Evolutionary conservation across 2,329 filamentous ascomycete species (phyloP), one percentile per base, ranked within the genome.

Genomic region (Sclerotinia trifoliorum): DNA sequence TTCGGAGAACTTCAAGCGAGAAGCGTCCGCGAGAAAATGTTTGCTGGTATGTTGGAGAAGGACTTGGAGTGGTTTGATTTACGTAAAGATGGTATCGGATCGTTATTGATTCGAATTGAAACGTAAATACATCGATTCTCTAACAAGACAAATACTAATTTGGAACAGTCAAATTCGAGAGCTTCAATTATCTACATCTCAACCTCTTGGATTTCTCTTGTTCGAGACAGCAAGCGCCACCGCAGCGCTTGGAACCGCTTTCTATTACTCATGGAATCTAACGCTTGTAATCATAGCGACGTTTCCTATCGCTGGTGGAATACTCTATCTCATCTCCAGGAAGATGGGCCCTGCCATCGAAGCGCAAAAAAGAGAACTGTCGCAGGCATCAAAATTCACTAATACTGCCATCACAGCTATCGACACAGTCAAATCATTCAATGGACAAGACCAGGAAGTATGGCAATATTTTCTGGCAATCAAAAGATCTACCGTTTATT

Each of bases 341-440:
- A 83, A 81, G 49, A 82, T 95, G 48, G 85, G 90, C 46, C 80
- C 84, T 3, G 88, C 88, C 15, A 88, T 94, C n/a, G 83, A 86
- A 70, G 81, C 81, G 2, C 93, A 97, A 74, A 88, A 90, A 68
- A 78, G 79, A 1, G 85, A 89, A 67, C 84, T 97, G 0, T 86
- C 86, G 2, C 80, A 84, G 60, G 92, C 92, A 0, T 89, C 93
- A 0, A 94, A 92, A 74, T 82, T 88, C 67, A 85, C 88, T 1
- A 88, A 86, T 13, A 90, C 87, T 15, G 88, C 92, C 0, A 84
- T 96, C 13, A 82, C 83, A 1, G 88, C 87, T 3, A 94, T 97
- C 51, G 92, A 96, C 70, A 86, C 91, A 0, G 92, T 98, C 75
- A 97, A 97, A 77, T 89, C 88, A 65, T 94, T 91, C 79, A 94